Evolutionary conservation across 495 filamentous ascomycete species (phyloP).

Genomic region (Barbatosphaeria neglecta): DNA sequence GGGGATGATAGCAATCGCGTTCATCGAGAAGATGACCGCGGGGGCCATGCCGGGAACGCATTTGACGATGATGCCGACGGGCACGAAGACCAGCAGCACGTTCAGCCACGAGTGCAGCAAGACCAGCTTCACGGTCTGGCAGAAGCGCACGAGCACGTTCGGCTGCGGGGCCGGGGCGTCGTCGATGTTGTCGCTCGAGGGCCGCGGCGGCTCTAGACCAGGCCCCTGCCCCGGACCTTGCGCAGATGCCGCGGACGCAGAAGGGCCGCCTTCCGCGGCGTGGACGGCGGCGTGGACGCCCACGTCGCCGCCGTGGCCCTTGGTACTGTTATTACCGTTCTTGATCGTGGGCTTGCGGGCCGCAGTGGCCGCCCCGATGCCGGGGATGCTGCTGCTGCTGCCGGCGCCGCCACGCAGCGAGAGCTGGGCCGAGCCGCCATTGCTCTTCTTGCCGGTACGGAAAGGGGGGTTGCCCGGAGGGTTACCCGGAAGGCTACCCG

Average conservation of each 20-base stretch:
- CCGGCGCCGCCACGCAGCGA: constrained; percentile 3
- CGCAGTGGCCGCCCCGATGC: constrained; percentile 1
- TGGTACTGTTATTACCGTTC: not conserved
- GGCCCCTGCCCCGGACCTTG: constrained; percentile 44
- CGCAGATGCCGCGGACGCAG: constrained; percentile 36
- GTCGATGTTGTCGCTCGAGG: not conserved
- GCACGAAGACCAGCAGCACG: constrained; percentile 65
- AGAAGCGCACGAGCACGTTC: constrained; percentile 31
- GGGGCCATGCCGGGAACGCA: constrained; percentile 24
- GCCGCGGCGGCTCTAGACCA: constrained; percentile 30
- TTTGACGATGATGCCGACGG: constrained; percentile 57
- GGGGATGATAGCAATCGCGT: constrained; percentile 76
- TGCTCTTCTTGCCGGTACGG: too few species aligned
- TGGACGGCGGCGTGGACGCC: constrained; percentile 2
- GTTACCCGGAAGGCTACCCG: too few species aligned
- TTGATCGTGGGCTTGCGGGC: not conserved
- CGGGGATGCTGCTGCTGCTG: not conserved
- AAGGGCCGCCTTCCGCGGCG: constrained; percentile 15
- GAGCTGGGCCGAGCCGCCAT: constrained; percentile 6
- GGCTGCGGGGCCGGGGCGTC: too few species aligned
- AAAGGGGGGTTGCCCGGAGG: constrained; percentile 1
- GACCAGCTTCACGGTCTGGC: constrained; percentile 36
- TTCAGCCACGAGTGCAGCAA: constrained; percentile 63
- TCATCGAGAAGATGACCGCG: constrained; percentile 58
- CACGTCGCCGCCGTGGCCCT: not conserved